phyloP scores from a whole-genome alignment of 2,329 filamentous ascomycete genomes.

The Hypoxylon sp. region DNA sequence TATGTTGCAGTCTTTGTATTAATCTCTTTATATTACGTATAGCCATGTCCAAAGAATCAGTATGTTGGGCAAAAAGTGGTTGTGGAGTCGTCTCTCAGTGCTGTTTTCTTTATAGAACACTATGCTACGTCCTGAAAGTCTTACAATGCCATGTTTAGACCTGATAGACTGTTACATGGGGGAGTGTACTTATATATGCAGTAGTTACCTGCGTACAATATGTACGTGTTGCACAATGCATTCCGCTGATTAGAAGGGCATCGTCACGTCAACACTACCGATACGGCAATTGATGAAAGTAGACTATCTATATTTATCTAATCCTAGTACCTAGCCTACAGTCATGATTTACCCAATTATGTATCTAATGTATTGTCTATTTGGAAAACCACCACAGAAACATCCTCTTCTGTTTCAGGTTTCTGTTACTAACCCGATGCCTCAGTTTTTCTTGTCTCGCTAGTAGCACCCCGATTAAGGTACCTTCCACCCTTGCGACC shows the following conservation, averaged over 20 bases:
- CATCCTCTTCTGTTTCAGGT: not conserved
- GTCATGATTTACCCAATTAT: conserved; percentile 14
- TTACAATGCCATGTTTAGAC: no score
- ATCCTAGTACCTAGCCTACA: conserved; percentile 18
- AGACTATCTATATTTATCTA: not conserved
- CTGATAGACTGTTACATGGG: no score
- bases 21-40: no score
- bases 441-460: conserved; percentile 24
- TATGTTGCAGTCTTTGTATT: no score
- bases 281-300: not conserved
- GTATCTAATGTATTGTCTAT: not conserved
- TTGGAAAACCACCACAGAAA: not conserved
- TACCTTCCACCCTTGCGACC: conserved; percentile 54
- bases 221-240: not conserved
- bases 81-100: no score
- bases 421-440: conserved; percentile 35
- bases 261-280: not conserved
- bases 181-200: no score
- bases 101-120: no score
- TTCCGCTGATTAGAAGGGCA: not conserved
- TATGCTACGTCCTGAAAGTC: not conserved
- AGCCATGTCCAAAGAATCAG: no score
- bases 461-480: conserved; percentile 26
- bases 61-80: no score
- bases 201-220: not conserved